Percentiles rank a stretch among this genome's conserved stretches.
Evolutionary conservation across 2,329 filamentous ascomycete species (phyloP).

Genomic region (Fusarium dlaminii): DNA sequence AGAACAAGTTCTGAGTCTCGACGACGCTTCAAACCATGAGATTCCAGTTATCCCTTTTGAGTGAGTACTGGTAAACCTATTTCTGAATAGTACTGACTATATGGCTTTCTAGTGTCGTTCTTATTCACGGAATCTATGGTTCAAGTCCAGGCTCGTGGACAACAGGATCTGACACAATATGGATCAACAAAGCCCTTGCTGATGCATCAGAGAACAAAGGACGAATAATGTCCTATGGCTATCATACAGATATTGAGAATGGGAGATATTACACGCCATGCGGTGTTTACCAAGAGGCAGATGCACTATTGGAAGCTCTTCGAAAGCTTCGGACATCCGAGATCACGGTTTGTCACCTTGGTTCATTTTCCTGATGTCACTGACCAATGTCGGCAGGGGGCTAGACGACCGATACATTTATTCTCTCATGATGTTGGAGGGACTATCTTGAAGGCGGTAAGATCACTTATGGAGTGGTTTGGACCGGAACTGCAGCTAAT

Average conservation of each 20-base stretch:
- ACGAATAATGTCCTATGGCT: background rate
- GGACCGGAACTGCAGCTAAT: background rate
- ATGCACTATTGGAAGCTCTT: background rate
- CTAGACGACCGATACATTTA: background rate
- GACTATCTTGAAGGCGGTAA: constrained; percentile 9
- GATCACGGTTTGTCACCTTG: background rate
- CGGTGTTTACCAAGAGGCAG: background rate
- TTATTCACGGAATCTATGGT: background rate
- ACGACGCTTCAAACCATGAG: background rate
- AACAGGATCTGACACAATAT: background rate
- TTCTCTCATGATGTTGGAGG: constrained; percentile 17
- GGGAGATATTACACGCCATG: background rate
- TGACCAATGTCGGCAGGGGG: background rate
- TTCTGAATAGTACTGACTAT: background rate
- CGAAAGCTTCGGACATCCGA: background rate
- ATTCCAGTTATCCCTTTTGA: background rate
- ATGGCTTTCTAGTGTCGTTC: background rate
- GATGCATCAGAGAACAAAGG: background rate
- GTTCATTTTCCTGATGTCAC: background rate
- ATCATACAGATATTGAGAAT: background rate
- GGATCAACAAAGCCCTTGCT: background rate
- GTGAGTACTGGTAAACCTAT: background rate
- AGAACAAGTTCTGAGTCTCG: background rate
- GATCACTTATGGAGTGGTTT: background rate
- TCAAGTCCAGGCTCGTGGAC: background rate